Evolutionary conservation across 306 rosid genomes (phyloP), one percentile per base, ranked within the genome.

Genomic region (Quercus agrifolia): DNA sequence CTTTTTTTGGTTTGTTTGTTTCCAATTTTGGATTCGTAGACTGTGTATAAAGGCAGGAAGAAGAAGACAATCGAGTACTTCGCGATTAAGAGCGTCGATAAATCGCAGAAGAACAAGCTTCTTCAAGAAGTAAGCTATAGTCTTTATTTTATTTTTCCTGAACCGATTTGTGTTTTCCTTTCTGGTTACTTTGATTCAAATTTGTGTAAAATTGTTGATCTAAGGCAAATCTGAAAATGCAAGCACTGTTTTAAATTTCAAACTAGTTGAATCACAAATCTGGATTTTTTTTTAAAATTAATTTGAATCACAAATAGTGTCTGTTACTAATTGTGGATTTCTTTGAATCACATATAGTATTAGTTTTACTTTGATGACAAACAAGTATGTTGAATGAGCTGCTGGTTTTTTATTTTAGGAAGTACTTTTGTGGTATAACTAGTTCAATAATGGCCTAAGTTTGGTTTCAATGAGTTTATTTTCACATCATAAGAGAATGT

Each of bases 41-140:
- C 97, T 15, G 99, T 95, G 79, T 95, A 95, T 77, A 95, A 95
- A 84, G 99, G 98, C 57, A 86, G 99, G 88, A 95, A 92, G 92
- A 95, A 95, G 96, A 93, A 95, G 92, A 89, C 98, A 1, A 95
- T 95, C 5, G 99, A 95, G 85, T 95, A 95, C 79, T 93, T 83
- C 57, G 99, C 99, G 17, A 91, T 95, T 71, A 95, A 95, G 74
- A 92, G 99, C 51, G 97, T 95, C 64, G 99, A 95, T 78, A 95
- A 95, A 62, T 91, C 97, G 8, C 98, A 91, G 80, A 93, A 89
- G 85, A 90, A 74, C 84, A 95, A 95, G 86, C 83, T 95, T 81
- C 99, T 95, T 82, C 98, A 95, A 68, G 99, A 95, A 88, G 99
- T 93, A 76, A 91, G 94, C 64, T 79, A 52, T 6, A 9, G 19